A percentile compares a stretch with the other conserved stretches of the same genome.
phyloP scores from a whole-genome alignment of 208 protist genomes.

The Trypanosomatidae sp. region DNA sequence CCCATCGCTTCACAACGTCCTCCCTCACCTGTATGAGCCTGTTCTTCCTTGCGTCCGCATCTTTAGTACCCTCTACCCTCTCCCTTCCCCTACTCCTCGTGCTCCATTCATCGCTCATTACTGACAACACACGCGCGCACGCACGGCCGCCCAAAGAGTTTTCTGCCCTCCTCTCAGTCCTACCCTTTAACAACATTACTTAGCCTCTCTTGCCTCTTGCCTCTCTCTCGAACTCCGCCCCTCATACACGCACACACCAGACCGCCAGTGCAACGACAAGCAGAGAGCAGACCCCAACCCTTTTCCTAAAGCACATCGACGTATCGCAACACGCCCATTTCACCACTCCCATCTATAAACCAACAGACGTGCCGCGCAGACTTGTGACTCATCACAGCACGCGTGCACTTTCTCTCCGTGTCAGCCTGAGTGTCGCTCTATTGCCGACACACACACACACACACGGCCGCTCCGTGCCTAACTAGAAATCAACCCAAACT shows the following conservation, averaged over 20 bases:
- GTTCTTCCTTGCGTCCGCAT: background rate
- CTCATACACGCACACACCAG: background rate
- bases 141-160: background rate
- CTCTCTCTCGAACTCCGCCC: background rate
- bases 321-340: no score
- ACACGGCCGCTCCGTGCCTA: background rate
- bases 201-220: background rate
- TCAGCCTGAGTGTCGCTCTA: no score
- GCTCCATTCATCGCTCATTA: background rate
- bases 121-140: background rate
- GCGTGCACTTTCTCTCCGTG: no score
- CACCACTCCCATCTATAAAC: no score
- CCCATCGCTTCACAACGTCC: background rate
- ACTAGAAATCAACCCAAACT: background rate
- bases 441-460: slow-evolving; percentile 3
- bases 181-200: background rate
- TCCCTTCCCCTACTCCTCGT: background rate
- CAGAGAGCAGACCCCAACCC: background rate
- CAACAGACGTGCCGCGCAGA: no score
- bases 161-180: background rate
- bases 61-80: background rate
- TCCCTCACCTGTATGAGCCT: background rate
- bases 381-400: no score
- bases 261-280: background rate
- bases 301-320: background rate